Percentiles rank a stretch among this genome's conserved stretches.
Conservation (phyloP, 129 eudicot species). For the Dittrichia graveolens region DNA sequence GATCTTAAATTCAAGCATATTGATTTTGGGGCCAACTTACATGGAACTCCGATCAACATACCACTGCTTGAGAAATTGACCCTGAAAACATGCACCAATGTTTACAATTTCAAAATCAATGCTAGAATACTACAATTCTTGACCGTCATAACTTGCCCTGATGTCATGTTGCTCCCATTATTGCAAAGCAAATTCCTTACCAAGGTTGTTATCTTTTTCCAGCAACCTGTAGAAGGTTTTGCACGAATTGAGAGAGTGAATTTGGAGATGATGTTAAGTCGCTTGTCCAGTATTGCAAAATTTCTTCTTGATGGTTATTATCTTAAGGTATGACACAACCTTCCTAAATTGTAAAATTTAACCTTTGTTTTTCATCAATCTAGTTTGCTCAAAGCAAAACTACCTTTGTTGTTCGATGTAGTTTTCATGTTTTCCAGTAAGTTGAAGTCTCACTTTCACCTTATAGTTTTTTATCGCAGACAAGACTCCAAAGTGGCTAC, state of each 20-base stretch:
- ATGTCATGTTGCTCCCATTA: constrained; percentile 22
- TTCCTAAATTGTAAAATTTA: background rate
- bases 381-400: background rate
- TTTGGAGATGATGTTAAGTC: background rate
- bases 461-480: background rate
- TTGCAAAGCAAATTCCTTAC: background rate
- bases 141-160: background rate
- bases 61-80: constrained; percentile 12
- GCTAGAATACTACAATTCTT: background rate
- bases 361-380: background rate
- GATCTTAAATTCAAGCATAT: background rate
- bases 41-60: constrained; percentile 7
- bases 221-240: background rate
- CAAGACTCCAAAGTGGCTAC: constrained; percentile 22
- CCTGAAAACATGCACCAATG: background rate
- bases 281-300: background rate
- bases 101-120: constrained; percentile 18
- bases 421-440: background rate
- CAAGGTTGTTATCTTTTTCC: background rate
- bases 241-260: background rate
- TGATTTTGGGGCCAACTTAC: constrained; percentile 11
- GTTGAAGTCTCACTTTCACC: background rate
- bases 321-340: constrained; percentile 16
- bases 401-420: too few species aligned
- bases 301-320: background rate